Conservation (phyloP, 495 filamentous ascomycete genomes). For the Xylaria cubensis region DNA sequence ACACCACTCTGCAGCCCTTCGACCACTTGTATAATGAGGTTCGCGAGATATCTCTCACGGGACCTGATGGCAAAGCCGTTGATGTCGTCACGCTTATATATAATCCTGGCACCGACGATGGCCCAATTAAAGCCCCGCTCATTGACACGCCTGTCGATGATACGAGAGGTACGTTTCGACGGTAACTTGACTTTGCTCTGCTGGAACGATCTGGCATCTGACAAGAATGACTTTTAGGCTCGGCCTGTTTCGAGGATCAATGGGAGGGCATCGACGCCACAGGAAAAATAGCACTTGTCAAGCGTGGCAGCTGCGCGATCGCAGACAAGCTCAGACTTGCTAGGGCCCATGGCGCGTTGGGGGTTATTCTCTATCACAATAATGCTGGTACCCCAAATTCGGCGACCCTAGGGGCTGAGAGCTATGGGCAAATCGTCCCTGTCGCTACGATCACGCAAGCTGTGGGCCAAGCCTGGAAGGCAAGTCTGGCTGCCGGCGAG, state of each 20-base stretch:
- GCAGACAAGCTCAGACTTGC: conserved; percentile 37
- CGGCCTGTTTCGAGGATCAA: conserved; percentile 41
- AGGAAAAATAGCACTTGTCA: conserved; percentile 47
- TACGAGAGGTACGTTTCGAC: conserved; percentile 27
- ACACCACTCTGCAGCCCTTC: conserved; percentile 34
- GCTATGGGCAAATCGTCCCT: conserved; percentile 38
- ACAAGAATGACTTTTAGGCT: conserved; percentile 11
- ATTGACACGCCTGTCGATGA: conserved; percentile 32
- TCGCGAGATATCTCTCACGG: conserved; percentile 39
- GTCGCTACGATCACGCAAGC: conserved; percentile 40
- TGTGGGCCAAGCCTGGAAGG: conserved; percentile 32
- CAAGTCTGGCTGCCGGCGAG: conserved; percentile 27
- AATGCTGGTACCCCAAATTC: background rate
- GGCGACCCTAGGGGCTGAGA: conserved; percentile 39
- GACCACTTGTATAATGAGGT: conserved; percentile 38
- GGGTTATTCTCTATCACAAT: conserved; percentile 43
- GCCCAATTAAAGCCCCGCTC: conserved; percentile 25
- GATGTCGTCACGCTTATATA: conserved; percentile 26
- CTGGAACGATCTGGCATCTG: background rate
- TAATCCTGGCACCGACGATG: conserved; percentile 25
- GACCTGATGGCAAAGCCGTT: conserved; percentile 36
- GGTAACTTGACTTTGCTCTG: background rate
- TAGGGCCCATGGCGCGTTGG: conserved; percentile 32
- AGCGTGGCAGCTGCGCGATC: conserved; percentile 47
- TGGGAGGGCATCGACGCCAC: conserved; percentile 47